A percentile compares a stretch with the other conserved stretches of the same genome.
Evolutionary conservation across 306 rosid species (phyloP).

Genomic region (Biancaea sappan): DNA sequence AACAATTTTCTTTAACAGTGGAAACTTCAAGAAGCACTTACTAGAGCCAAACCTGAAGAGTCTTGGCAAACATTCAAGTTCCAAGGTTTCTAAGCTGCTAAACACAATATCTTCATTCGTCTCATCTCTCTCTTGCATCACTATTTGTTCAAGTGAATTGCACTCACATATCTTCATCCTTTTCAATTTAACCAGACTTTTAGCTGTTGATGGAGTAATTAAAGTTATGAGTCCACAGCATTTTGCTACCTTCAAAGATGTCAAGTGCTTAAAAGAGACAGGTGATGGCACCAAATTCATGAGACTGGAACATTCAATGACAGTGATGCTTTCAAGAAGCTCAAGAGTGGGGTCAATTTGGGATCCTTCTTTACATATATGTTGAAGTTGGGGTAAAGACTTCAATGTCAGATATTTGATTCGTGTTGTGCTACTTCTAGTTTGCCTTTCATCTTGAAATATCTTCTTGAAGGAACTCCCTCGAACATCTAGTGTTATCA

Average conservation of each 20-base stretch:
- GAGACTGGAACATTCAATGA: background rate
- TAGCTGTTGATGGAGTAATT: background rate
- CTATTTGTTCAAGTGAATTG: background rate
- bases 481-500: too few relatives aligned
- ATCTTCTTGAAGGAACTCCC: too few relatives aligned
- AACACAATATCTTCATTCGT: background rate
- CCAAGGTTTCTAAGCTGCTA: background rate
- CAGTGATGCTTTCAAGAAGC: background rate
- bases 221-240: background rate
- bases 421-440: too few relatives aligned
- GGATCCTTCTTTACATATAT: background rate
- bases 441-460: too few relatives aligned
- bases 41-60: background rate
- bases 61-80: background rate
- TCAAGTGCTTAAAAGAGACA: background rate
- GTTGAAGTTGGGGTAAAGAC: too few relatives aligned
- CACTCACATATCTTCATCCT: background rate
- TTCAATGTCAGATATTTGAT: too few relatives aligned
- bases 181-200: too few relatives aligned
- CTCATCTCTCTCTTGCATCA: background rate
- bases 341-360: background rate
- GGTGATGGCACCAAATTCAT: constrained; percentile 3
- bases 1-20: background rate
- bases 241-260: background rate
- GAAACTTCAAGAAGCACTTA: background rate